These are phyloP conservation scores for Leccinum subrobustum DNA, from an alignment of 1,284 basidiomycete genomes.

Conservation along the genomic window DNA sequence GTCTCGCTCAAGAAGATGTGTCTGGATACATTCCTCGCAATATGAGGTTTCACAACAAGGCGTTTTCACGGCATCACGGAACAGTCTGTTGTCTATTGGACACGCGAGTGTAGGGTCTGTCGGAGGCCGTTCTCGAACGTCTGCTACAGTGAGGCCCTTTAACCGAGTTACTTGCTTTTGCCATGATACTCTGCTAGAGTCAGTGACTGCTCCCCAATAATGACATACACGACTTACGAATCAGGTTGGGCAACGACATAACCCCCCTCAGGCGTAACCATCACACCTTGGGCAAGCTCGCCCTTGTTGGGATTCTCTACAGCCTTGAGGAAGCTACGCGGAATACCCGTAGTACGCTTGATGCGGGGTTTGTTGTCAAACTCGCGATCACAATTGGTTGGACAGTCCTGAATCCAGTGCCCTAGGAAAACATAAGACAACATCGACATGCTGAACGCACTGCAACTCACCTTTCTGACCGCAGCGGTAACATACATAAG, in stretches of 20 bases:
- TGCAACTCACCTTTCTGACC: slow-evolving; percentile 85
- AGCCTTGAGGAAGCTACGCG: slow-evolving; percentile 94
- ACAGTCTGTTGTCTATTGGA: slow-evolving; percentile 86
- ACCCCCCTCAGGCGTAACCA: slow-evolving; percentile 96
- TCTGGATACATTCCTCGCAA: slow-evolving; percentile 95
- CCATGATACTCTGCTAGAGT: slow-evolving; percentile 73
- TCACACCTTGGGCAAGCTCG: slow-evolving; percentile 80
- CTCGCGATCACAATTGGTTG: slow-evolving; percentile 94
- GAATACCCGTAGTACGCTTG: slow-evolving; percentile 97
- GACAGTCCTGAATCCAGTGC: slow-evolving; percentile 99
- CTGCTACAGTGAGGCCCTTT: slow-evolving; percentile 78
- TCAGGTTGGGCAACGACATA: slow-evolving; percentile 95
- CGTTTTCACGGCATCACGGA: slow-evolving; percentile 86
- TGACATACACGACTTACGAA: slow-evolving; percentile 54
- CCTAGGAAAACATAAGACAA: slow-evolving; percentile 46
- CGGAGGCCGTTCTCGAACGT: slow-evolving; percentile 83
- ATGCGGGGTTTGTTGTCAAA: slow-evolving; percentile 94
- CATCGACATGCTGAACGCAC: neutral
- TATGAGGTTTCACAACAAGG: slow-evolving; percentile 90
- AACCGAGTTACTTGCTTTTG: slow-evolving; percentile 83
- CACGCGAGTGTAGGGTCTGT: slow-evolving; percentile 78
- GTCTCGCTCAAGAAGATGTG: slow-evolving; percentile 87
- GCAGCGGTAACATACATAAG: slow-evolving; percentile 99
- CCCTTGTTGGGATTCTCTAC: slow-evolving; percentile 84
- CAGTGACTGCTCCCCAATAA: slow-evolving; percentile 3